These are phyloP conservation scores for Zygoascus sp. DNA, from an alignment of 1,139 yeast genomes.

Conservation along the genomic window DNA sequence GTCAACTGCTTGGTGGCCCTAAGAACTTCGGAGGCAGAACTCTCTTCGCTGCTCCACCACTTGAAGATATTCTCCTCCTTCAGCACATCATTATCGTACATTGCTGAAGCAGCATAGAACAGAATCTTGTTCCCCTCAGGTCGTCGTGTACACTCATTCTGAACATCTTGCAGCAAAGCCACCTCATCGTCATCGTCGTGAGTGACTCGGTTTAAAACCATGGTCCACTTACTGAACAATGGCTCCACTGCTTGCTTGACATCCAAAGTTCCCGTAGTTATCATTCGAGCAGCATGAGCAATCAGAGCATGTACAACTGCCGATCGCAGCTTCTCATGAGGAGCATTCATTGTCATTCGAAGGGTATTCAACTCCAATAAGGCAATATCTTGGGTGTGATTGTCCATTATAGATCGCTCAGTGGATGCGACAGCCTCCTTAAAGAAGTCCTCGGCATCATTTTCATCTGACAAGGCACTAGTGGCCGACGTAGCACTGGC, in stretches of 20 bases:
- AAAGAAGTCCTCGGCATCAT: conserved; percentile 77
- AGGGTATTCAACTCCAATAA: conserved; percentile 85
- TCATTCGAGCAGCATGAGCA: conserved; percentile 61
- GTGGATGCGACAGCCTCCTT: conserved; percentile 92
- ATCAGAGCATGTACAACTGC: conserved; percentile 76
- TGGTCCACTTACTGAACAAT: conserved; percentile 76
- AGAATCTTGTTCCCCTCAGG: conserved; percentile 47
- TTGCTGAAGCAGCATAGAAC: conserved; percentile 58
- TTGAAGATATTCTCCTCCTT: conserved; percentile 72
- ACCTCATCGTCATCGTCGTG: conserved; percentile 74
- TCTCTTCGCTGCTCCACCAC: conserved; percentile 67
- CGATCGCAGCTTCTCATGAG: conserved; percentile 84
- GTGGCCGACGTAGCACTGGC: conserved; percentile 25
- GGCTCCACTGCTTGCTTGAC: conserved; percentile 72
- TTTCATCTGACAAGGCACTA: conserved; percentile 30
- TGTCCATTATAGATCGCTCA: conserved; percentile 83
- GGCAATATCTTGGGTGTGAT: conserved; percentile 92
- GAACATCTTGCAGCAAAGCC: conserved; percentile 62
- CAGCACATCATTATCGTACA: conserved; percentile 75
- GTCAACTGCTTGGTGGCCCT: conserved; percentile 52
- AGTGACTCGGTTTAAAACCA: conserved; percentile 57
- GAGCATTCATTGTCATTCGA: conserved; percentile 95
- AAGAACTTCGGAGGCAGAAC: conserved; percentile 43
- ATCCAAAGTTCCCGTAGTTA: conserved; percentile 68
- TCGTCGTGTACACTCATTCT: conserved; percentile 42